These are phyloP conservation scores for Barnettozyma californica DNA, from an alignment of 805 yeast genomes.

Conservation along the genomic window DNA sequence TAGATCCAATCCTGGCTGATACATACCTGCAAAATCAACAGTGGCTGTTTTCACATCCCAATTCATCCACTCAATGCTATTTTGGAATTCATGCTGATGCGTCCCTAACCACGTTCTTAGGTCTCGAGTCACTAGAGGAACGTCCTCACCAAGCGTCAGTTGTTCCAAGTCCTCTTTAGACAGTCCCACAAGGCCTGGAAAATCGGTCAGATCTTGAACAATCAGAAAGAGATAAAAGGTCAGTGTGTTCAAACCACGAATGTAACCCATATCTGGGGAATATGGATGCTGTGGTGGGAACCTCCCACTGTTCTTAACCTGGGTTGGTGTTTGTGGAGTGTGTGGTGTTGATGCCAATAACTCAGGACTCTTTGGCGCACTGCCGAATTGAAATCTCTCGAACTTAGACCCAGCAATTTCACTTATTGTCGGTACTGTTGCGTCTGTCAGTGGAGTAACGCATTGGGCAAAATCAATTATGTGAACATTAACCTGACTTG, in stretches of 20 bases:
- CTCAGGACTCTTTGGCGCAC: not conserved
- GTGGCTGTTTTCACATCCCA: slow-evolving; percentile 2
- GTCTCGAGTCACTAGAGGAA: not conserved
- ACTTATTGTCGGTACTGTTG: not conserved
- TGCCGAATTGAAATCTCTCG: not conserved
- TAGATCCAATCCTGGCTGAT: slow-evolving; percentile 15
- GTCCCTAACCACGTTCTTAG: not conserved
- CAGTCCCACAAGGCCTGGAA: not conserved
- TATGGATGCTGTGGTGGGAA: slow-evolving; percentile 70
- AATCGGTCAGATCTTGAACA: slow-evolving; percentile 45
- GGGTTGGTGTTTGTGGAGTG: not conserved
- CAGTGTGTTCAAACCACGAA: slow-evolving; percentile 75
- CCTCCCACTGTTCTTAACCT: slow-evolving; percentile 21
- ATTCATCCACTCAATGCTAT: slow-evolving; percentile 14
- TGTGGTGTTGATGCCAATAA: not conserved
- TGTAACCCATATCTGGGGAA: slow-evolving; percentile 73
- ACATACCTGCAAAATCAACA: slow-evolving; percentile 28
- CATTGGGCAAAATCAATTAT: slow-evolving; percentile 96
- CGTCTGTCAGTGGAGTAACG: slow-evolving; percentile 48
- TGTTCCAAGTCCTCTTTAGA: not conserved
- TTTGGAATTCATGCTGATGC: not conserved
- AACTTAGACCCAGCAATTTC: not conserved
- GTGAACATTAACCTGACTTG: slow-evolving; percentile 42
- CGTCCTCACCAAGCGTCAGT: not conserved
- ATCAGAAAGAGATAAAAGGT: slow-evolving; percentile 58